phyloP scores from a whole-genome alignment of 352 stramenopile species.

The Pythium phragmitis region DNA sequence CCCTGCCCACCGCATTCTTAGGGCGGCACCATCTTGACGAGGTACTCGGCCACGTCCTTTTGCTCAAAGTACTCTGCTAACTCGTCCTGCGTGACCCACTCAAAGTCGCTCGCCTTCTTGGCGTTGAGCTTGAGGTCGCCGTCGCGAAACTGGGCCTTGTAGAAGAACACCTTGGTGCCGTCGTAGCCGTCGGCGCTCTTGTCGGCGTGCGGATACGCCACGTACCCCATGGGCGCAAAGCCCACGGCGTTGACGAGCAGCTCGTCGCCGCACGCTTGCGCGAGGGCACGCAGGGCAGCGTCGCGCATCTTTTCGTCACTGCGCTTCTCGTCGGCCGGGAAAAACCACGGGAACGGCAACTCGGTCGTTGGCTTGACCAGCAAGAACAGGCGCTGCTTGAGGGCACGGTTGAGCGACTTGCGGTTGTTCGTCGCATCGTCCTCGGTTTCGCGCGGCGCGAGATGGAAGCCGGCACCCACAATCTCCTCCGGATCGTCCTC shows the following conservation, averaged over 20 bases:
- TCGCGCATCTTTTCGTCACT: constrained; percentile 79
- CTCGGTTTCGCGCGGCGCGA: constrained; percentile 78
- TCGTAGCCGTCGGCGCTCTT: constrained; percentile 37
- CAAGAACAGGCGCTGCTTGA: constrained; percentile 80
- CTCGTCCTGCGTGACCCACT: constrained; percentile 80
- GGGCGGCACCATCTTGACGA: constrained; percentile 80
- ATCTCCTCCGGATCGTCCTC: constrained; percentile 65
- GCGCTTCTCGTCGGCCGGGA: constrained; percentile 63
- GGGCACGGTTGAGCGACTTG: constrained; percentile 82
- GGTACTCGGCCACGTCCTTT: constrained; percentile 64
- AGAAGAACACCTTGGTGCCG: constrained; percentile 87
- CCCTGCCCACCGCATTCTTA: constrained; percentile 15
- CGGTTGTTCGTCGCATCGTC: constrained; percentile 77
- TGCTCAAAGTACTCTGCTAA: constrained; percentile 72
- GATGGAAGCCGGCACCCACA: constrained; percentile 69
- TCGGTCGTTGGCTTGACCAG: constrained; percentile 52
- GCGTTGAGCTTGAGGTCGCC: constrained; percentile 65
- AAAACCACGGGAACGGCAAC: constrained; percentile 70
- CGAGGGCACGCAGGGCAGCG: constrained; percentile 62
- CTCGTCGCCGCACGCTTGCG: constrained; percentile 41
- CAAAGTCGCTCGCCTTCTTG: constrained; percentile 63
- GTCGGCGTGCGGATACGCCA: constrained; percentile 66
- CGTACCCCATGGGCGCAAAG: constrained; percentile 76
- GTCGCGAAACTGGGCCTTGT: constrained; percentile 71
- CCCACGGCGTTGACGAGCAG: constrained; percentile 57